Conservation (phyloP, 768 basidiomycete species). For the Termitomyces sp. region DNA sequence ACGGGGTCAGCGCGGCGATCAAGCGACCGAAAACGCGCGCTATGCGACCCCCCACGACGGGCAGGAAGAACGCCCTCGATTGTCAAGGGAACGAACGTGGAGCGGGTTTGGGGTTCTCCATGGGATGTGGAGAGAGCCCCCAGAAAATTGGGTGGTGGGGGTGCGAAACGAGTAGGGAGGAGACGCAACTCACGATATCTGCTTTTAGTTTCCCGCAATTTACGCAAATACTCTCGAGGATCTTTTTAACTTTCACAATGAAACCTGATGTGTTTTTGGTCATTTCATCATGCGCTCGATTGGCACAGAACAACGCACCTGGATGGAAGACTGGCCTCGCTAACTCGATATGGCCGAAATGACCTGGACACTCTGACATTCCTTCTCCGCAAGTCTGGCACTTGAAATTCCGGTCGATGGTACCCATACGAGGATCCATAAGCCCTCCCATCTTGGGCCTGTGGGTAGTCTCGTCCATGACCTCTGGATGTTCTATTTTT, state of each 20-base stretch:
- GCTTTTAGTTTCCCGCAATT: slow-evolving; percentile 98
- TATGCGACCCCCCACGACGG: slow-evolving; percentile 55
- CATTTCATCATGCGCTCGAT: neutral
- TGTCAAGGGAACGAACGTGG: slow-evolving; percentile 70
- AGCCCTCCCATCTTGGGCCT: slow-evolving; percentile 90
- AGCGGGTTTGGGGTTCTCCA: slow-evolving; percentile 95
- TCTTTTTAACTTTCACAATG: slow-evolving; percentile 99
- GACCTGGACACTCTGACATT: slow-evolving; percentile 99
- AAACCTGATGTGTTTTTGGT: slow-evolving; percentile 55
- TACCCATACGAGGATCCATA: slow-evolving; percentile 98
- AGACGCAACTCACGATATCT: slow-evolving; percentile 88
- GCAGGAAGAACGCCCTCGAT: slow-evolving; percentile 79
- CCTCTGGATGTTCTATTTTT: slow-evolving; percentile 97
- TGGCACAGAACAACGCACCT: slow-evolving; percentile 45
- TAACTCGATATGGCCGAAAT: slow-evolving; percentile 98
- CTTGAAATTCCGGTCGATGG: slow-evolving; percentile 96
- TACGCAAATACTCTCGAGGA: slow-evolving; percentile 97
- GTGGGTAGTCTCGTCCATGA: slow-evolving; percentile 92
- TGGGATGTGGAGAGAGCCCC: slow-evolving; percentile 91
- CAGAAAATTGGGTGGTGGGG: slow-evolving; percentile 96
- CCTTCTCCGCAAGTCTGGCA: slow-evolving; percentile 99
- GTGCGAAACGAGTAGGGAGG: slow-evolving; percentile 89
- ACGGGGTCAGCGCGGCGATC: slow-evolving; percentile 77
- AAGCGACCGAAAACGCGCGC: slow-evolving; percentile 93
- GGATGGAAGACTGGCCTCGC: slow-evolving; percentile 97